Conservation (phyloP, 805 yeast genomes). For the Nakazawaea anatomiae region DNA sequence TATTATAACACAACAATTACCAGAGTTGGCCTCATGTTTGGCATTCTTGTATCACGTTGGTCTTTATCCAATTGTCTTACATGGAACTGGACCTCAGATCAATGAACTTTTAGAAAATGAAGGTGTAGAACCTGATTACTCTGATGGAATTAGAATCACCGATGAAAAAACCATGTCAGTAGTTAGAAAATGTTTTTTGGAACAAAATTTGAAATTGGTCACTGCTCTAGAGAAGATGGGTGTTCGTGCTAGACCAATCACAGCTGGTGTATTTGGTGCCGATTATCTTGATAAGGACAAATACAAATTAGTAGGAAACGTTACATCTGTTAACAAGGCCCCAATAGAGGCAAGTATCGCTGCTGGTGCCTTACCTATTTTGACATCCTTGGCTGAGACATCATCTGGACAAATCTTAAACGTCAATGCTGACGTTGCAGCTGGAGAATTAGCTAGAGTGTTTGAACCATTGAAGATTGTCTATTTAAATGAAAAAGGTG, state of each 20-base stretch:
- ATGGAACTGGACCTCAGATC: slow-evolving; percentile 99
- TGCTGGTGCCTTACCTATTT: slow-evolving; percentile 94
- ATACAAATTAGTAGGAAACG: slow-evolving; percentile 89
- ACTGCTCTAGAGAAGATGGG: slow-evolving; percentile 96
- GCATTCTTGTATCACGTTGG: slow-evolving; percentile 98
- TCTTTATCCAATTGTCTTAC: slow-evolving; percentile 90
- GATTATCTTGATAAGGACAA: slow-evolving; percentile 85
- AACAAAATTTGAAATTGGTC: slow-evolving; percentile 90
- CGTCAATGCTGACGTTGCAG: slow-evolving; percentile 98
- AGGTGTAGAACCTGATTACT: slow-evolving; percentile 93
- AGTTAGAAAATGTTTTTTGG: slow-evolving; percentile 90
- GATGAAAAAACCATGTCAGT: slow-evolving; percentile 93
- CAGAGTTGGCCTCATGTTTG: slow-evolving; percentile 89
- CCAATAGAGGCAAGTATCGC: slow-evolving; percentile 91
- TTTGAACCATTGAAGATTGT: slow-evolving; percentile 97
- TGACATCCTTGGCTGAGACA: slow-evolving; percentile 96
- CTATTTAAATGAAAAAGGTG: slow-evolving; percentile 96
- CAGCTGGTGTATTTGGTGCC: slow-evolving; percentile 95
- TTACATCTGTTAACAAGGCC: slow-evolving; percentile 78
- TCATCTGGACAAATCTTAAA: slow-evolving; percentile 94
- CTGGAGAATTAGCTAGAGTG: slow-evolving; percentile 94
- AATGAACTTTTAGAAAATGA: slow-evolving; percentile 88
- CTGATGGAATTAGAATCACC: slow-evolving; percentile 95
- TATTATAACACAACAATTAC: slow-evolving; percentile 88
- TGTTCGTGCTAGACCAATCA: slow-evolving; percentile 96